Percentiles rank a stretch among this genome's conserved stretches.
Evolutionary conservation across 2,329 filamentous ascomycete genomes (phyloP).

Genomic region (Tolypocladium tropicale): DNA sequence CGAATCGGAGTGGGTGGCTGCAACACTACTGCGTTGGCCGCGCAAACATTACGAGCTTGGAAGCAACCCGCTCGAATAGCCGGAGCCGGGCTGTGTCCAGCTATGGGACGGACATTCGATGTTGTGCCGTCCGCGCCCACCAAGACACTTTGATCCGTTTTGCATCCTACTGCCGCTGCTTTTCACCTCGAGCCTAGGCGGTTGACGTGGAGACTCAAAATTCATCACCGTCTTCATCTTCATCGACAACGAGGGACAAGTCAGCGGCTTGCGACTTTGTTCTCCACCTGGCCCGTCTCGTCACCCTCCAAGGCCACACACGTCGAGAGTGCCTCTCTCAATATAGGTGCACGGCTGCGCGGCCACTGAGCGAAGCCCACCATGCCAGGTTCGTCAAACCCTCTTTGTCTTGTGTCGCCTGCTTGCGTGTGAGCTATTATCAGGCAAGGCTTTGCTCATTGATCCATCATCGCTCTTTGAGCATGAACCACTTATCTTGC

Average conservation of each 20-base stretch:
- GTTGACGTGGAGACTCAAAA: neutral
- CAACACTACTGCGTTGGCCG: neutral
- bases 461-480: neutral
- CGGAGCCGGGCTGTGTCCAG: neutral
- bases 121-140: neutral
- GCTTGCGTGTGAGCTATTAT: too few species aligned
- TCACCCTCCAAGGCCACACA: neutral
- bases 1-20: neutral
- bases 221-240: accelerated
- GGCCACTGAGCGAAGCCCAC: neutral
- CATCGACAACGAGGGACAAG: neutral
- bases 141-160: neutral
- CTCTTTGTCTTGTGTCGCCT: neutral
- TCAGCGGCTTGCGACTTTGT: neutral
- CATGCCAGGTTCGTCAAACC: neutral
- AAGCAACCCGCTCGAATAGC: neutral
- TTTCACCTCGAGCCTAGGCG: neutral
- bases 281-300: neutral
- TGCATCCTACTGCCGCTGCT: neutral
- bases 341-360: neutral
- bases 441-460: neutral
- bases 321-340: neutral
- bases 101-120: neutral
- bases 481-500: neutral
- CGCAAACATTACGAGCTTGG: neutral